phyloP scores from a whole-genome alignment of 2,329 filamentous ascomycete species.

The Sporothrix phasma region DNA sequence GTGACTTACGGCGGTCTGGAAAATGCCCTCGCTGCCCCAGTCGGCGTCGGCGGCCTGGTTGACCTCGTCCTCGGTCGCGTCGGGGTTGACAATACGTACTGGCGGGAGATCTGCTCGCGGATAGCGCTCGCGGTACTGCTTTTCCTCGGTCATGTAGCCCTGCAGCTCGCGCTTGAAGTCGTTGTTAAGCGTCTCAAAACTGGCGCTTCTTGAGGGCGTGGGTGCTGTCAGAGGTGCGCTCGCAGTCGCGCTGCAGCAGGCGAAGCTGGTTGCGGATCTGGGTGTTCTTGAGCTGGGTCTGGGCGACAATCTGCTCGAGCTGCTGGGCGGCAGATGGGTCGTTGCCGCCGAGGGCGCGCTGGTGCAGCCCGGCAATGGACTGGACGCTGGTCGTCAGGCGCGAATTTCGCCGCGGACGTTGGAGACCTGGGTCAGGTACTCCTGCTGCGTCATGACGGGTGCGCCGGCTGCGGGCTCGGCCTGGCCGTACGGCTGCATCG shows the following conservation, averaged over 20 bases:
- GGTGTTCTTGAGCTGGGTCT: slow-evolving; percentile 65
- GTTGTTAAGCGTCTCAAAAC: slow-evolving; percentile 56
- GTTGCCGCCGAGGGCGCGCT: slow-evolving; percentile 58
- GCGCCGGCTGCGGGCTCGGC: slow-evolving; percentile 18
- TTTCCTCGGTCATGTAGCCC: slow-evolving; percentile 62
- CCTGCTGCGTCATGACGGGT: slow-evolving; percentile 47
- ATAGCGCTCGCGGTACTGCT: slow-evolving; percentile 60
- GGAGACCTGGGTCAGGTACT: slow-evolving; percentile 59
- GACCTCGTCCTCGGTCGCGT: slow-evolving; percentile 65
- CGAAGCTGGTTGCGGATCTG: slow-evolving; percentile 72
- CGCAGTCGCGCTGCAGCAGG: slow-evolving; percentile 59
- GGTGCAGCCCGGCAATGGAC: slow-evolving; percentile 58
- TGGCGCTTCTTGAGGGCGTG: slow-evolving; percentile 61
- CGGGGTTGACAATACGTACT: slow-evolving; percentile 75
- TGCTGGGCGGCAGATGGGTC: slow-evolving; percentile 46
- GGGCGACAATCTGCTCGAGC: slow-evolving; percentile 56
- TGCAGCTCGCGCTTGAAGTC: slow-evolving; percentile 63
- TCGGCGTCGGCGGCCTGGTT: slow-evolving; percentile 57
- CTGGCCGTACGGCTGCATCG: slow-evolving; percentile 36
- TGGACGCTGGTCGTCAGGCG: slow-evolving; percentile 57
- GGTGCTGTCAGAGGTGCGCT: slow-evolving; percentile 49
- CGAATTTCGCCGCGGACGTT: slow-evolving; percentile 58
- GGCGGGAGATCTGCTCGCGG: slow-evolving; percentile 67
- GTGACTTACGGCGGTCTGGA: slow-evolving; percentile 66
- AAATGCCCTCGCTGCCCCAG: slow-evolving; percentile 71